Evolutionary conservation across 2,329 filamentous ascomycete species (phyloP).

Genomic region (Epichloe bromicola): DNA sequence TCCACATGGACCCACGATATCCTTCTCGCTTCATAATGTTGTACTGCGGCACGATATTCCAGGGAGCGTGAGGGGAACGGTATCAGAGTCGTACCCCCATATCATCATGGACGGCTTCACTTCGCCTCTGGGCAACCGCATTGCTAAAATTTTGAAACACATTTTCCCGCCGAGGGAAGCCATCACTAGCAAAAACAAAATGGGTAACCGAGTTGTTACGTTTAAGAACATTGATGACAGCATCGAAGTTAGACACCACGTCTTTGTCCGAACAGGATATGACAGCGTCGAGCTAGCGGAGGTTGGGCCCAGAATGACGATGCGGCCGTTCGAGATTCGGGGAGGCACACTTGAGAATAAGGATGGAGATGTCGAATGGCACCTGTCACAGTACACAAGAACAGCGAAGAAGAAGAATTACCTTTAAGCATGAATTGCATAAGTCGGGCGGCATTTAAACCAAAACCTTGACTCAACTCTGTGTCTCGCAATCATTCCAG

Average conservation of each 20-base stretch:
- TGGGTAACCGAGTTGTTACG: constrained; percentile 80
- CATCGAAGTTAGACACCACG: constrained; percentile 71
- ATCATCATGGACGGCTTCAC: constrained; percentile 92
- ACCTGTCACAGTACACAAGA: constrained; percentile 86
- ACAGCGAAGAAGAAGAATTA: constrained; percentile 78
- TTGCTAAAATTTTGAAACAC: constrained; percentile 86
- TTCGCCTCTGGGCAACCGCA: constrained; percentile 63
- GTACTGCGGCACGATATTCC: constrained; percentile 88
- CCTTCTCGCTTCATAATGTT: constrained; percentile 85
- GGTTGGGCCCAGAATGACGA: constrained; percentile 92
- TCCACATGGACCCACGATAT: constrained; percentile 67
- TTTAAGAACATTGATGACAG: constrained; percentile 91
- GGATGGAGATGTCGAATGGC: constrained; percentile 93
- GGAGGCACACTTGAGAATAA: constrained; percentile 84
- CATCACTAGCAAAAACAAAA: constrained; percentile 55
- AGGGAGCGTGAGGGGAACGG: constrained; percentile 71
- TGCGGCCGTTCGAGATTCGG: constrained; percentile 87
- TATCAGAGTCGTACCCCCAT: constrained; percentile 86
- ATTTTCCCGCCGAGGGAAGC: constrained; percentile 82
- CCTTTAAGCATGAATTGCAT: background rate
- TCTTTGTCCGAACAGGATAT: constrained; percentile 88
- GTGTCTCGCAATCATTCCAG: background rate
- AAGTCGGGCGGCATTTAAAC: background rate
- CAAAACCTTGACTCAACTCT: background rate
- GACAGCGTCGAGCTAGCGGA: constrained; percentile 81